Conservation (phyloP, 352 stramenopile genomes). For the Phytophthora cryptogea region DNA sequence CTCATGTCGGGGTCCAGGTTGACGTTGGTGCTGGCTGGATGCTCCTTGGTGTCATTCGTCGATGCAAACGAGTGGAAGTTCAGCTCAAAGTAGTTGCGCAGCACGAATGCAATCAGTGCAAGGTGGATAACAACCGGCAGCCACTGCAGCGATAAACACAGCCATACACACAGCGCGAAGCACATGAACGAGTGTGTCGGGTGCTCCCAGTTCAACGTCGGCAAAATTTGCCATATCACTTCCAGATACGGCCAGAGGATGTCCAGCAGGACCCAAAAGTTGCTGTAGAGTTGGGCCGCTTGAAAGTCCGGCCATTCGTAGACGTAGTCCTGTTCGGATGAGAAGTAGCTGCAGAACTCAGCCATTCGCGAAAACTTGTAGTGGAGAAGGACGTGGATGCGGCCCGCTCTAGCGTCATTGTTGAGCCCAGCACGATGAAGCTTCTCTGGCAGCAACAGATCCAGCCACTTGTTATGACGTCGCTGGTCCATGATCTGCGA, state of each 20-base stretch:
- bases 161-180: conserved; percentile 83
- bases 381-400: conserved; percentile 85
- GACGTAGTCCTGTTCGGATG: conserved; percentile 69
- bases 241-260: conserved; percentile 87
- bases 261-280: conserved; percentile 87
- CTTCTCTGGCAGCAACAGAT: conserved; percentile 79
- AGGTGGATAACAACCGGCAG: conserved; percentile 81
- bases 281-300: conserved; percentile 82
- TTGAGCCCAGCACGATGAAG: conserved; percentile 81
- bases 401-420: conserved; percentile 78
- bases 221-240: conserved; percentile 81
- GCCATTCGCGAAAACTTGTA: conserved; percentile 89
- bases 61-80: conserved; percentile 80
- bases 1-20: conserved; percentile 41
- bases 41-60: conserved; percentile 53
- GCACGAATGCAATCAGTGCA: conserved; percentile 75
- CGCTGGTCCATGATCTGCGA: conserved; percentile 86
- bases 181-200: conserved; percentile 85
- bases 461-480: conserved; percentile 88
- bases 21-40: conserved; percentile 13
- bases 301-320: conserved; percentile 85
- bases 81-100: conserved; percentile 87
- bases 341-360: conserved; percentile 85
- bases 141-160: conserved; percentile 85
- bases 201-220: conserved; percentile 86